Conservation (phyloP, 2,329 filamentous ascomycete species). For the Cladosporium halotolerans region DNA sequence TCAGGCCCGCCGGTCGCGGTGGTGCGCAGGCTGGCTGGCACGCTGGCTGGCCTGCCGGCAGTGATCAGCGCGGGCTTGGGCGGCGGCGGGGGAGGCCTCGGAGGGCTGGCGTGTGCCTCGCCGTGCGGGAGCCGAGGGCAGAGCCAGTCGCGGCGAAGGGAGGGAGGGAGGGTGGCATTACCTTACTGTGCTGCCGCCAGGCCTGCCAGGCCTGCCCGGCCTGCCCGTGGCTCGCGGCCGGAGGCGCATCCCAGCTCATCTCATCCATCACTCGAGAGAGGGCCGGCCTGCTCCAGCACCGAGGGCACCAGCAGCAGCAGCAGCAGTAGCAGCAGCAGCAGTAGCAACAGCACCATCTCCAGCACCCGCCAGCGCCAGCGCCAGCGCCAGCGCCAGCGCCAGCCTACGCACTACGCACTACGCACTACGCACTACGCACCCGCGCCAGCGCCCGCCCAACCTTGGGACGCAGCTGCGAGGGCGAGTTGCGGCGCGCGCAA, state of each 20-base stretch:
- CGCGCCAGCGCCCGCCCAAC: background rate
- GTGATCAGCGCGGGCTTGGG: background rate
- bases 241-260: background rate
- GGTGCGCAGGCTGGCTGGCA: background rate
- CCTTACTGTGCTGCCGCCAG: background rate
- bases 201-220: background rate
- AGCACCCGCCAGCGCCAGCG: background rate
- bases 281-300: no score
- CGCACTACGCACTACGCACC: background rate
- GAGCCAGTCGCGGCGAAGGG: no score
- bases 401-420: background rate
- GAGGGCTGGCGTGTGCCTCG: background rate
- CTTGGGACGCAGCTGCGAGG: background rate
- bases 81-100: no score
- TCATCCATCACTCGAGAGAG: no score
- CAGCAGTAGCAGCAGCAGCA: background rate
- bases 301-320: background rate
- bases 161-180: background rate
- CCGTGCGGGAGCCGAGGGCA: no score
- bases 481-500: slow-evolving; percentile 19
- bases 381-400: slow-evolving; percentile 3
- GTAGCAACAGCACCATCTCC: background rate
- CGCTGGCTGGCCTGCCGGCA: background rate
- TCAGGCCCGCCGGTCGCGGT: background rate
- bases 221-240: background rate